Percentiles rank a stretch among this genome's conserved stretches.
phyloP scores from a whole-genome alignment of 371 early-diverging fungal genomes.

The Smittium culicis region DNA sequence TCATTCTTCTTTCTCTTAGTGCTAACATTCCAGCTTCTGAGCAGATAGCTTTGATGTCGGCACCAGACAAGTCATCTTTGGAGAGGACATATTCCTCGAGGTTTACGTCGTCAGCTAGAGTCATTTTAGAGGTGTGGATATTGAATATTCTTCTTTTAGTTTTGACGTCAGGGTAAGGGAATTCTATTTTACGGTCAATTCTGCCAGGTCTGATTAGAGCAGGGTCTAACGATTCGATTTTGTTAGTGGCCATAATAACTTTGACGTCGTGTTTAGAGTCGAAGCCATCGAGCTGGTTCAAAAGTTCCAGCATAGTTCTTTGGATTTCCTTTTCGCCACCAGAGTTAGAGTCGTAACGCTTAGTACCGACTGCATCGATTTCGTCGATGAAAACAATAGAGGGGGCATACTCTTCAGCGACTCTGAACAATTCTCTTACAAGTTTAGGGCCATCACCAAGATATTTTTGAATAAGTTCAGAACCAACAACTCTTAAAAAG shows the following conservation, averaged over 20 bases:
- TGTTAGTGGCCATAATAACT: conserved; percentile 99
- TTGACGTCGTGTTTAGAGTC: conserved; percentile 99
- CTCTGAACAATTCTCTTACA: conserved; percentile 97
- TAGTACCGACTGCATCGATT: conserved; percentile 99
- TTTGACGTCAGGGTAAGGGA: conserved; percentile 97
- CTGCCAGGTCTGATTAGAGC: conserved; percentile 99
- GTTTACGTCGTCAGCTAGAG: conserved; percentile 91
- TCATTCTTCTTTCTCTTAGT: conserved; percentile 97
- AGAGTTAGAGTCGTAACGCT: conserved; percentile 94
- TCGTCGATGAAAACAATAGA: conserved; percentile 99
- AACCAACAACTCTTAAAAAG: conserved; percentile 98
- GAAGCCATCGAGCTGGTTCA: conserved; percentile 99
- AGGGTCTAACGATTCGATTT: conserved; percentile 97
- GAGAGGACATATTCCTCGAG: conserved; percentile 97
- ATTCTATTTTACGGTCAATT: conserved; percentile 99
- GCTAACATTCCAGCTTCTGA: conserved; percentile 99
- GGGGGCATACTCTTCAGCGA: conserved; percentile 98
- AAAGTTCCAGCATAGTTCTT: conserved; percentile 99
- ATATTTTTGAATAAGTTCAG: conserved; percentile 99
- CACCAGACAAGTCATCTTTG: conserved; percentile 98
- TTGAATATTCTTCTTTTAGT: conserved; percentile 98
- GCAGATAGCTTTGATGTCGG: conserved; percentile 99
- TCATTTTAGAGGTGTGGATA: conserved; percentile 99
- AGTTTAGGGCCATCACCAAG: conserved; percentile 99
- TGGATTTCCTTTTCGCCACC: conserved; percentile 99